Evolutionary conservation across 1,284 basidiomycete genomes (phyloP).

Genomic region (Golubevia pallescens): DNA sequence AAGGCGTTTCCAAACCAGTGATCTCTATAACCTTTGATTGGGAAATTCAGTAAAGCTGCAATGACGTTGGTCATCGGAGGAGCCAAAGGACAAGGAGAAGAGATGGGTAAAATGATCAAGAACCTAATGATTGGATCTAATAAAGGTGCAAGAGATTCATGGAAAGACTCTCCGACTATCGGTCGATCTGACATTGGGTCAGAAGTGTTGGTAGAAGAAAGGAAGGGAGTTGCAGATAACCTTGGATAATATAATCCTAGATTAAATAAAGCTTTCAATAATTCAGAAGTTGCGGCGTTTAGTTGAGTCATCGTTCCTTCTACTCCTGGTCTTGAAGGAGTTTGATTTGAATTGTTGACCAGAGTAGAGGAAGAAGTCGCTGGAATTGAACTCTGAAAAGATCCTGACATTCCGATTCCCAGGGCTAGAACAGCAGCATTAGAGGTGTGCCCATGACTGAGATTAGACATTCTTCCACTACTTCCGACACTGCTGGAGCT

Average conservation of each 20-base stretch:
- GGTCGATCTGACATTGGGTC: neutral
- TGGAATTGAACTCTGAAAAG: too few relatives aligned
- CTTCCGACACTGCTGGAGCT: too few relatives aligned
- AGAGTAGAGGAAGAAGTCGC: neutral
- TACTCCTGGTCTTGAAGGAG: too few relatives aligned
- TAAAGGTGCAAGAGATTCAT: slow-evolving; percentile 24
- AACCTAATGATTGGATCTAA: slow-evolving; percentile 29
- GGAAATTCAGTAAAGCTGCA: slow-evolving; percentile 46
- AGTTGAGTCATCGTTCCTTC: slow-evolving; percentile 23
- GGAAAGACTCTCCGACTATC: slow-evolving; percentile 28
- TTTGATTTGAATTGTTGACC: neutral
- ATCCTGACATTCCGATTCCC: too few relatives aligned
- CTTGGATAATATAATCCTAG: slow-evolving; percentile 48
- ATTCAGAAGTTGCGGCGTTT: slow-evolving; percentile 30
- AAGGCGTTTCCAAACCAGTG: slow-evolving; percentile 2
- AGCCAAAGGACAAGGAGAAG: slow-evolving; percentile 23
- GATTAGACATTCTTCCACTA: too few relatives aligned
- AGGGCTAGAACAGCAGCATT: too few relatives aligned
- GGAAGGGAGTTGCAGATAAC: slow-evolving; percentile 6
- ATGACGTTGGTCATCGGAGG: slow-evolving; percentile 48
- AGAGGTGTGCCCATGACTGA: too few relatives aligned
- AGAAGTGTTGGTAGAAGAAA: too few relatives aligned
- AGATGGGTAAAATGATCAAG: slow-evolving; percentile 19
- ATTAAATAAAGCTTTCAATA: slow-evolving; percentile 52
- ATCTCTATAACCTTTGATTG: slow-evolving; percentile 9